Conservation (phyloP, 1,139 yeast genomes). For the Zygosaccharomyces sapae region DNA sequence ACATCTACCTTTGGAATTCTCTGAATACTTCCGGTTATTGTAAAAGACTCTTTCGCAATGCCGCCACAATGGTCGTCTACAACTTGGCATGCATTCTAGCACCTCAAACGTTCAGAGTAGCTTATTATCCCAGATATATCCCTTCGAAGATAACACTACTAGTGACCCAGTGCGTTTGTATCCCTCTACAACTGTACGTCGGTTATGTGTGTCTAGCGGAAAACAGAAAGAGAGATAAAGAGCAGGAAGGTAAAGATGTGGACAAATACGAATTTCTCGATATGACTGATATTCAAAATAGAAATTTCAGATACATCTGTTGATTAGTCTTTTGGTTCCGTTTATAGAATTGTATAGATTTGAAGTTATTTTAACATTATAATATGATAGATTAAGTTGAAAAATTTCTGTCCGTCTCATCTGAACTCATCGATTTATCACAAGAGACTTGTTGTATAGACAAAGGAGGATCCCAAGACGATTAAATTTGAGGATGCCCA, state of each 20-base stretch:
- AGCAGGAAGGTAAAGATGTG: constrained; percentile 27
- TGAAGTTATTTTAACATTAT: neutral
- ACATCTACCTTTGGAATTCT: constrained; percentile 37
- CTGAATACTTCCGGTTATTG: constrained; percentile 68
- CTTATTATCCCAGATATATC: constrained; percentile 50
- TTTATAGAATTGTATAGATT: constrained; percentile 3
- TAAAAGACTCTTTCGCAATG: constrained; percentile 58
- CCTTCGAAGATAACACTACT: constrained; percentile 48
- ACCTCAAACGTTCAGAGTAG: constrained; percentile 58
- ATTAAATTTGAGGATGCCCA: constrained; percentile 20
- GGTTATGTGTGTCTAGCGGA: constrained; percentile 40
- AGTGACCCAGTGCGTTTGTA: constrained; percentile 41
- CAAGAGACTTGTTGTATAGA: neutral
- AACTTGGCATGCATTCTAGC: constrained; percentile 69
- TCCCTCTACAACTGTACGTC: constrained; percentile 38
- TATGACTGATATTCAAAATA: constrained; percentile 63
- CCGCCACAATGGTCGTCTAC: constrained; percentile 56
- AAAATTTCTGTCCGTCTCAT: constrained; percentile 11
- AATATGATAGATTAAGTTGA: neutral
- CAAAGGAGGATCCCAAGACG: neutral
- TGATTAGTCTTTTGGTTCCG: constrained; percentile 15
- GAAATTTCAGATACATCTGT: constrained; percentile 51
- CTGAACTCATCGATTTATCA: constrained; percentile 2
- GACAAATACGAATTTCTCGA: constrained; percentile 53
- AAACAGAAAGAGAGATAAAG: constrained; percentile 43